These are phyloP conservation scores for Dactylellina sp. DNA, from an alignment of 2,329 filamentous ascomycete species.

Conservation along the genomic window DNA sequence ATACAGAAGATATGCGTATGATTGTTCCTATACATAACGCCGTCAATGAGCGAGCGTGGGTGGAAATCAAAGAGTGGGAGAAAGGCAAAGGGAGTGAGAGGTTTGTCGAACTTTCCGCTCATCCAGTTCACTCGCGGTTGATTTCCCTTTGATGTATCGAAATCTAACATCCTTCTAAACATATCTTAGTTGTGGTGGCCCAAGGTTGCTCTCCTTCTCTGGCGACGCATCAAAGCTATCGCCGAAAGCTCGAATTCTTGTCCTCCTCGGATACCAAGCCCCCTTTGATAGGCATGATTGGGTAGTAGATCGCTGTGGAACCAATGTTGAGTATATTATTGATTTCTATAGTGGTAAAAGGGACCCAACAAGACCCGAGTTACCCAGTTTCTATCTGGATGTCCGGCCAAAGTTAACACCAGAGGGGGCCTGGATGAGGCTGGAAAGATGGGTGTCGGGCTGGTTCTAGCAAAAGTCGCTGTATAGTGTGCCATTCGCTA, in stretches of 20 bases:
- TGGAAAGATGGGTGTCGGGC: slow-evolving; percentile 63
- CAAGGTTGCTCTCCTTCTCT: slow-evolving; percentile 83
- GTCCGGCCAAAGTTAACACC: slow-evolving; percentile 76
- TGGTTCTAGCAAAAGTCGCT: slow-evolving; percentile 28
- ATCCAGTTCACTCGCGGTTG: neutral
- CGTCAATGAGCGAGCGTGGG: slow-evolving; percentile 96
- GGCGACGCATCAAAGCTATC: slow-evolving; percentile 78
- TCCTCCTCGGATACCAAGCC: slow-evolving; percentile 82
- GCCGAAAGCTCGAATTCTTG: slow-evolving; percentile 84
- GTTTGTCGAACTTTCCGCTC: slow-evolving; percentile 62
- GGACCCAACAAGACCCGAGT: slow-evolving; percentile 63
- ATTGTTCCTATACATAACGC: slow-evolving; percentile 98
- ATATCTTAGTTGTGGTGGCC: slow-evolving; percentile 74
- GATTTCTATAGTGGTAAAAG: slow-evolving; percentile 89
- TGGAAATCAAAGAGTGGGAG: slow-evolving; percentile 92
- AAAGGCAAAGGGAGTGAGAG: slow-evolving; percentile 70
- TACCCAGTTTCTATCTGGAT: slow-evolving; percentile 74
- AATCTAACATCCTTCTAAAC: neutral
- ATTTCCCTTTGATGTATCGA: neutral
- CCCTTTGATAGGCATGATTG: slow-evolving; percentile 98
- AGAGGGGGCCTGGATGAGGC: slow-evolving; percentile 77
- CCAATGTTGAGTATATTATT: slow-evolving; percentile 90
- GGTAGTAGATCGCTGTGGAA: slow-evolving; percentile 92
- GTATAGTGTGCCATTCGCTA: neutral
- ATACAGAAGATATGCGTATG: slow-evolving; percentile 81